Conservation (phyloP, 345 rosid species). For the Arabis alpina region DNA sequence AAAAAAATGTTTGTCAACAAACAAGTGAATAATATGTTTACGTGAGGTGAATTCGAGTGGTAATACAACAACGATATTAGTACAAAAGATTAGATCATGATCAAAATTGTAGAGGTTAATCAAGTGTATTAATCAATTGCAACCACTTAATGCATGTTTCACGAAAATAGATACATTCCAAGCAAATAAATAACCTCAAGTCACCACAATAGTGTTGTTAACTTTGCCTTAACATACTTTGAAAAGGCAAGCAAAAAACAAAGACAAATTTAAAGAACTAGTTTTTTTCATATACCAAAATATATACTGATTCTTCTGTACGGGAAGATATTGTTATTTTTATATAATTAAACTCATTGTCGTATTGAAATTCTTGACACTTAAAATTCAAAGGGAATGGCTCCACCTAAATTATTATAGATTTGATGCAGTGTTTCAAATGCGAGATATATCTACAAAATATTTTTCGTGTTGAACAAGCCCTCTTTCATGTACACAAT, state of each 20-base stretch:
- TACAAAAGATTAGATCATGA: no score
- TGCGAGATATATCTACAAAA: conserved; percentile 13
- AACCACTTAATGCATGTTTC: not conserved
- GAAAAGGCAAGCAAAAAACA: conserved; percentile 17
- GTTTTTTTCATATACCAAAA: not conserved
- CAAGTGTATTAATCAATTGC: no score
- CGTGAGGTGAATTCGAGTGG: no score
- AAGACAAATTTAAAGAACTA: not conserved
- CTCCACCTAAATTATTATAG: conserved; percentile 36
- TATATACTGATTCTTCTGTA: not conserved
- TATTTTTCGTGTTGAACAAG: conserved; percentile 39
- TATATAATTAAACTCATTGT: not conserved
- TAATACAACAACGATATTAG: no score
- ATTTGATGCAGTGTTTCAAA: conserved; percentile 27
- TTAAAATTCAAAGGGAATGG: conserved; percentile 32
- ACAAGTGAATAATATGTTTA: no score
- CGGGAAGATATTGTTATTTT: not conserved
- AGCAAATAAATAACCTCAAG: not conserved
- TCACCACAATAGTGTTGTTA: not conserved
- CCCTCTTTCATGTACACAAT: conserved; percentile 32
- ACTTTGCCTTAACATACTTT: not conserved
- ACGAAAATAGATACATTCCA: not conserved
- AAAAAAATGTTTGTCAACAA: no score
- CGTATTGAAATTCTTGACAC: conserved; percentile 27
- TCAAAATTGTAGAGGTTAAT: no score